Evolutionary conservation across 2,329 filamentous ascomycete genomes (phyloP).

Genomic region (Exutisphaerella laricina): DNA sequence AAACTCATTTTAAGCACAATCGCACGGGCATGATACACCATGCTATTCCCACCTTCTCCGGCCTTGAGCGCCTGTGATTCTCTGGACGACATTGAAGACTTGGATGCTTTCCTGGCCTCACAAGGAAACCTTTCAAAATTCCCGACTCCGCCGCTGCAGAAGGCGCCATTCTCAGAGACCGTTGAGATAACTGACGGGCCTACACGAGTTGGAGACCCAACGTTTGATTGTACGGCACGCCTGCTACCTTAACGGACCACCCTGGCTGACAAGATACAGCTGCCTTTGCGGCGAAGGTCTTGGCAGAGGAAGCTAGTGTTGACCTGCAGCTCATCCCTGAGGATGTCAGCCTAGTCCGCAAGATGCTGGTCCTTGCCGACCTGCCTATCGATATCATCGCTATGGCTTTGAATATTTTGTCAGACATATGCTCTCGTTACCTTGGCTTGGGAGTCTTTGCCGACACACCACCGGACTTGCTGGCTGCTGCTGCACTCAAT

Average conservation of each 20-base stretch:
- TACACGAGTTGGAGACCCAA: not conserved
- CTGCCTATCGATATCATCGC: conserved; percentile 28
- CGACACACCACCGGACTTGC: conserved; percentile 18
- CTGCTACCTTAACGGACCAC: not conserved
- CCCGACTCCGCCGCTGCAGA: conserved; percentile 28
- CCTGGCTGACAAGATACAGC: conserved; percentile 10
- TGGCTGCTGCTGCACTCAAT: conserved; percentile 25
- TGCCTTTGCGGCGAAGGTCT: conserved; percentile 17
- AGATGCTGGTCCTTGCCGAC: conserved; percentile 24
- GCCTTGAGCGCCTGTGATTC: conserved; percentile 30
- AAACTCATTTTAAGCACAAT: too few species aligned
- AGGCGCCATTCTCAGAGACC: conserved; percentile 12
- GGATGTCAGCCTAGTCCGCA: conserved; percentile 17
- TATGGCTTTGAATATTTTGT: conserved; percentile 29
- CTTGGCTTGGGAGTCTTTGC: not conserved
- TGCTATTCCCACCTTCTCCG: conserved; percentile 24
- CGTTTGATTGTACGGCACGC: conserved; percentile 4
- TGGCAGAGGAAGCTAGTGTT: conserved; percentile 15
- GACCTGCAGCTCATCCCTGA: conserved; percentile 7
- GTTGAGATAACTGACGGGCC: conserved; percentile 18
- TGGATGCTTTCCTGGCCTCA: conserved; percentile 30
- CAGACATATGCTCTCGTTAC: conserved; percentile 10
- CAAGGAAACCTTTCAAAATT: conserved; percentile 28
- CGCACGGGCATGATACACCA: conserved; percentile 6
- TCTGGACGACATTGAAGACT: conserved; percentile 28